Evolutionary conservation across 805 yeast genomes (phyloP).

Genomic region (Ogataea parapolymorpha): DNA sequence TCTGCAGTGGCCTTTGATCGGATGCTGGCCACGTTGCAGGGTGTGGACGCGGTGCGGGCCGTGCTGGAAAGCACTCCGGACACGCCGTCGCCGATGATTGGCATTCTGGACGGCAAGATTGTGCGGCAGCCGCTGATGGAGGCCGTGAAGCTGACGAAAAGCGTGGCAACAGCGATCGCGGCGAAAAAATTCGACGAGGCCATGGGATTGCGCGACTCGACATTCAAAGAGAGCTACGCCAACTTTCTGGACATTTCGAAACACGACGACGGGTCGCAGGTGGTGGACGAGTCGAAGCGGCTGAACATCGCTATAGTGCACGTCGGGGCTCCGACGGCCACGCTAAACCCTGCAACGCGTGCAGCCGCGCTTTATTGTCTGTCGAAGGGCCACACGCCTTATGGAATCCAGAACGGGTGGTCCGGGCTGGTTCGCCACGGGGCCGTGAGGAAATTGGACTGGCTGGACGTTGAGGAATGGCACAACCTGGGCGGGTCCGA

Average conservation of each 20-base stretch:
- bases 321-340: constrained; percentile 98
- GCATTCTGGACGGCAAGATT: constrained; percentile 74
- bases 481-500: constrained; percentile 90
- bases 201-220: constrained; percentile 81
- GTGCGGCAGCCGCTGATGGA: constrained; percentile 83
- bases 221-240: constrained; percentile 73
- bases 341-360: constrained; percentile 86
- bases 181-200: constrained; percentile 80
- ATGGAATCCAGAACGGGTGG: constrained; percentile 91
- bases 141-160: constrained; percentile 80
- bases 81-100: constrained; percentile 81
- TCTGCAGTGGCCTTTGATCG: constrained; percentile 96
- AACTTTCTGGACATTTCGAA: constrained; percentile 71
- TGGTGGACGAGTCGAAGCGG: constrained; percentile 57
- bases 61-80: constrained; percentile 84
- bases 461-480: constrained; percentile 91
- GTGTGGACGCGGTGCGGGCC: constrained; percentile 96
- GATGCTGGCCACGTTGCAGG: constrained; percentile 88
- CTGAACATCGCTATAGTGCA: constrained; percentile 81
- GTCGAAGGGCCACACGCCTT: constrained; percentile 86
- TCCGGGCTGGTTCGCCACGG: constrained; percentile 89
- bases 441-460: constrained; percentile 65
- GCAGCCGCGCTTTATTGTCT: constrained; percentile 89
- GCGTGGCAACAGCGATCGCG: constrained; percentile 87
- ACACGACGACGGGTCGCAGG: constrained; percentile 60